These are phyloP conservation scores for Termitomyces eurrhizus DNA, from an alignment of 768 basidiomycete species.

Conservation along the genomic window DNA sequence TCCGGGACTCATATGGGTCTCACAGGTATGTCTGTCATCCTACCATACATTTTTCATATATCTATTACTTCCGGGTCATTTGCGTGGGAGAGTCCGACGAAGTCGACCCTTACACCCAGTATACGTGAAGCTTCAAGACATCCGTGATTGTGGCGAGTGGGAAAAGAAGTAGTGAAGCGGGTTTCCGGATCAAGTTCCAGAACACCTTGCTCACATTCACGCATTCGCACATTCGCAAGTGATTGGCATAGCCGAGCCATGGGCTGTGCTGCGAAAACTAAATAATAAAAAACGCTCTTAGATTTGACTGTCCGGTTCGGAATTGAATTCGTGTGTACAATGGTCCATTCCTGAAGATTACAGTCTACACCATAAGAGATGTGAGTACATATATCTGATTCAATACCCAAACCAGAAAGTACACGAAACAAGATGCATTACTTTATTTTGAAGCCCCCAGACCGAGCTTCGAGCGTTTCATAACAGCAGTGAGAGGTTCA, in stretches of 20 bases:
- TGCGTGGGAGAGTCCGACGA: neutral
- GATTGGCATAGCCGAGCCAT: too few species aligned
- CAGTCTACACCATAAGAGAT: neutral
- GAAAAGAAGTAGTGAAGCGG: neutral
- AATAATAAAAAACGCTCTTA: neutral
- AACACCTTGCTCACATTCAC: neutral
- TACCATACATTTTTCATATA: too few species aligned
- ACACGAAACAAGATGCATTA: conserved; percentile 5
- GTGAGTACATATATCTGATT: neutral
- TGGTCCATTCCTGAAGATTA: neutral
- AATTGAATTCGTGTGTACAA: neutral
- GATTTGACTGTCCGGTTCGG: neutral
- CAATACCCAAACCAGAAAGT: neutral
- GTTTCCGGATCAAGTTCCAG: neutral
- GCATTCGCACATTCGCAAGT: too few species aligned
- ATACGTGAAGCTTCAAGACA: neutral
- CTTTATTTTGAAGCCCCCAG: conserved; percentile 57
- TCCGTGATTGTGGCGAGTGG: neutral
- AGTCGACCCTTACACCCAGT: too few species aligned
- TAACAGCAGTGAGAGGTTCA: conserved; percentile 74
- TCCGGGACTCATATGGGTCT: too few species aligned
- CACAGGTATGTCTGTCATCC: neutral
- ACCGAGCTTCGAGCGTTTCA: conserved; percentile 84
- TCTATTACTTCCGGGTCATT: too few species aligned
- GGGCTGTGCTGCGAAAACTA: neutral